phyloP scores from a whole-genome alignment of 805 yeast genomes.

The Candida pseudofarinosa region DNA sequence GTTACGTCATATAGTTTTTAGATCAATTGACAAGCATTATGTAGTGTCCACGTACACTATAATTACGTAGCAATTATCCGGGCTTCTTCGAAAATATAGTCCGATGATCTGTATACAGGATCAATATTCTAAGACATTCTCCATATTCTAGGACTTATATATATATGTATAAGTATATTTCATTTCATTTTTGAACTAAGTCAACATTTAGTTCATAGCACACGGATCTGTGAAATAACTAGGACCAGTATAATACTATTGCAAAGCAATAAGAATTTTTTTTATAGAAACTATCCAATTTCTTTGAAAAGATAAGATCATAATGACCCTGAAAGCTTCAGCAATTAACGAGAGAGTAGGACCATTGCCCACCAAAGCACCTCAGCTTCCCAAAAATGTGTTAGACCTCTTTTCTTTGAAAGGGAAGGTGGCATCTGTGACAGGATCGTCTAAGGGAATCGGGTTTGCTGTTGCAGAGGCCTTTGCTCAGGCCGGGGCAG shows the following conservation, averaged over 20 bases:
- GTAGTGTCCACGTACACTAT: no score
- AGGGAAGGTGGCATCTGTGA: constrained; percentile 78
- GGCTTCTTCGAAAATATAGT: neutral
- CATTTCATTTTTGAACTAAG: no score
- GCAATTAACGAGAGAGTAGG: constrained; percentile 25
- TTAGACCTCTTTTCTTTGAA: constrained; percentile 71
- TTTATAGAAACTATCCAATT: no score
- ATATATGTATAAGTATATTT: neutral
- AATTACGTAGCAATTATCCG: neutral
- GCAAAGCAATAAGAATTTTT: no score
- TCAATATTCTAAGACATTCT: neutral
- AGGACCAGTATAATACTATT: no score
- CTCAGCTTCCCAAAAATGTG: constrained; percentile 48
- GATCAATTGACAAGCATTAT: neutral
- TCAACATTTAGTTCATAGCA: no score
- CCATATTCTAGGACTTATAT: no score
- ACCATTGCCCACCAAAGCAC: constrained; percentile 51
- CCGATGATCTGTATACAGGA: neutral
- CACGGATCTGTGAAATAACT: neutral
- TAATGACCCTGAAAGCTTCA: constrained; percentile 10
- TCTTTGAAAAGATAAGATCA: no score
- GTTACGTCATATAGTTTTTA: neutral
- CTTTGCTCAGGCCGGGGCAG: constrained; percentile 84
- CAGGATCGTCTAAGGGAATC: constrained; percentile 85
- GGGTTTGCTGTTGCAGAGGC: constrained; percentile 81